These are phyloP conservation scores for Sisymbrium altissimum DNA, from an alignment of 345 rosid species.

Conservation along the genomic window DNA sequence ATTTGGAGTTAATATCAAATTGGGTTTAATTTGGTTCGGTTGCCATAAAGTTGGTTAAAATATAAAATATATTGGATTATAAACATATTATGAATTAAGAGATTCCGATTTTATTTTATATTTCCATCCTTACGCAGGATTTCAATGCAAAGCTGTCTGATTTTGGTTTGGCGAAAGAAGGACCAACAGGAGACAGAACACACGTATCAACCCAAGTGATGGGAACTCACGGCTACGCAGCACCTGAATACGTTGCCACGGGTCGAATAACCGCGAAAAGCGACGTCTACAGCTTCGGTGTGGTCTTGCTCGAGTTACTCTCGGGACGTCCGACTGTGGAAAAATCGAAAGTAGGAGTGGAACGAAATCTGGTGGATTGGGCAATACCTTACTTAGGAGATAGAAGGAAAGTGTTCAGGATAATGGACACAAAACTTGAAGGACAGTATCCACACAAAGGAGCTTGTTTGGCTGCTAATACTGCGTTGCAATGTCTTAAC, in stretches of 20 bases:
- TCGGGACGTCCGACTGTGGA: conserved; percentile 81
- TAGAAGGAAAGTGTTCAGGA: conserved; percentile 71
- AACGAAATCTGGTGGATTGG: conserved; percentile 86
- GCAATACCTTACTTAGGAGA: conserved; percentile 80
- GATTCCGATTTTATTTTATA: not conserved
- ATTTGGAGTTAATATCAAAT: not conserved
- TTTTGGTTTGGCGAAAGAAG: conserved; percentile 92
- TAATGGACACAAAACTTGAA: conserved; percentile 87
- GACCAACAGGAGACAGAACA: conserved; percentile 88
- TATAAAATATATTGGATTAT: not conserved
- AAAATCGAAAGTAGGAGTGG: conserved; percentile 62
- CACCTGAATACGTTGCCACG: conserved; percentile 87
- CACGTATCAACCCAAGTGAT: conserved; percentile 87
- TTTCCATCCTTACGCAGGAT: conserved; percentile 44
- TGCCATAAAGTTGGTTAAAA: not conserved
- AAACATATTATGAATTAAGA: not conserved
- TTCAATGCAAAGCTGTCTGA: conserved; percentile 85
- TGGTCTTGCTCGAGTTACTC: conserved; percentile 76
- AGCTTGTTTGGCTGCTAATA: conserved; percentile 62
- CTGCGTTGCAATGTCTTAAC: conserved; percentile 60
- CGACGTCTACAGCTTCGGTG: conserved; percentile 90
- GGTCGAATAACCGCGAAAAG: conserved; percentile 66
- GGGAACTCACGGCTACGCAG: conserved; percentile 94
- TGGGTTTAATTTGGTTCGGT: not conserved
- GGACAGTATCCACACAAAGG: conserved; percentile 87